A percentile compares a stretch with the other conserved stretches of the same genome.
Conservation (phyloP, 352 stramenopile species). For the Hyaloperonospora arabidopsidis region DNA sequence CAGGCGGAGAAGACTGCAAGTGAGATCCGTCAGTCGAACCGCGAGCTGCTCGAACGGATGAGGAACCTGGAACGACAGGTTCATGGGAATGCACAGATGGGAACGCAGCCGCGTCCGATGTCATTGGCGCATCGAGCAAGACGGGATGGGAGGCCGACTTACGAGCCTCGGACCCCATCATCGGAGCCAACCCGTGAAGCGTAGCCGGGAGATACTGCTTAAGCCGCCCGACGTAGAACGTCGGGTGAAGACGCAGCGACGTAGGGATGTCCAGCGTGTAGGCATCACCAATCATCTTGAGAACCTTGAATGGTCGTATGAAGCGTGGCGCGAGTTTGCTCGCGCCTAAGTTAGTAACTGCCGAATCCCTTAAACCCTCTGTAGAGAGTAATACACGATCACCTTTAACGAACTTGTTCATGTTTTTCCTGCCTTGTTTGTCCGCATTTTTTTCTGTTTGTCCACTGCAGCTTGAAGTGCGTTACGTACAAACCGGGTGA, state of each 20-base stretch:
- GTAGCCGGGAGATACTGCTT: background rate
- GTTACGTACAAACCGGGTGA: background rate
- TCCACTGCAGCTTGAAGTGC: background rate
- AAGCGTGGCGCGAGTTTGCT: background rate
- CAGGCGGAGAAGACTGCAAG: no score
- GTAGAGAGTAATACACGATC: background rate
- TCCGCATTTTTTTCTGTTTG: constrained; percentile 1
- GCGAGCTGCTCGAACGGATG: no score
- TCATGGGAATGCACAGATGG: no score
- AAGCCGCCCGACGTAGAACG: background rate
- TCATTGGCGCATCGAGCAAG: no score
- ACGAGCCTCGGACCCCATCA: no score
- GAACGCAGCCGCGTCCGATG: no score
- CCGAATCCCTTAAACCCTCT: background rate
- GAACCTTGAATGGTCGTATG: background rate
- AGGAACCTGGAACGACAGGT: no score
- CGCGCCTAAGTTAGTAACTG: background rate
- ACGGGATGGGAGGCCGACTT: no score
- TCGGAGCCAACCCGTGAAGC: background rate
- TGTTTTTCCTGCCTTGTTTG: constrained; percentile 4
- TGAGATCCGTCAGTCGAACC: no score
- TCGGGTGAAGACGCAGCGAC: background rate
- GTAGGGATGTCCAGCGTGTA: constrained; percentile 2
- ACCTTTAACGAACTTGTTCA: background rate
- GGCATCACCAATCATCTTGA: background rate